Evolutionary conservation across 2,329 filamentous ascomycete species (phyloP).

Genomic region (Phoma herbarum): DNA sequence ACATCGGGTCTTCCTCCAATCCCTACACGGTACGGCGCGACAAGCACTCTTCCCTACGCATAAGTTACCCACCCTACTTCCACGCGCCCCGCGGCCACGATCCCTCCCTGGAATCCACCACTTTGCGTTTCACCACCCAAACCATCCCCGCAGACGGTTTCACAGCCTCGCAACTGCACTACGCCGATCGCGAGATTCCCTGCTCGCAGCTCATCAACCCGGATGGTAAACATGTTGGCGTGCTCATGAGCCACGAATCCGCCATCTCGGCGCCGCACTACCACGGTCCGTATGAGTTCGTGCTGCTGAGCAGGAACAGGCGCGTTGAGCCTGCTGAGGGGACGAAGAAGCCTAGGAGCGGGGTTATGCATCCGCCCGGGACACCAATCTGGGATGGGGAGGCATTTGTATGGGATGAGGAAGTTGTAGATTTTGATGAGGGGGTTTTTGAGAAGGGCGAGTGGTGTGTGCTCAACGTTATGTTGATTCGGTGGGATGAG

Average conservation of each 20-base stretch:
- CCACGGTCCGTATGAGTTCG: slow-evolving; percentile 39
- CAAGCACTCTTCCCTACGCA: slow-evolving; percentile 33
- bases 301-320: slow-evolving; percentile 41
- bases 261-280: slow-evolving; percentile 29
- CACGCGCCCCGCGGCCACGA: slow-evolving; percentile 35
- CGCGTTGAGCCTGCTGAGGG: slow-evolving; percentile 29
- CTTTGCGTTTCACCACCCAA: slow-evolving; percentile 37
- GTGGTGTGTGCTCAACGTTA: slow-evolving; percentile 48
- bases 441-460: slow-evolving; percentile 30
- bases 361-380: slow-evolving; percentile 42
- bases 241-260: slow-evolving; percentile 43
- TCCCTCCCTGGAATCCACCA: slow-evolving; percentile 29
- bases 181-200: slow-evolving; percentile 32
- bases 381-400: slow-evolving; percentile 45
- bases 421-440: slow-evolving; percentile 40
- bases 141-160: slow-evolving; percentile 41
- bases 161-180: slow-evolving; percentile 36
- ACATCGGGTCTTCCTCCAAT: slow-evolving; percentile 32
- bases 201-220: slow-evolving; percentile 39
- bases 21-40: slow-evolving; percentile 44
- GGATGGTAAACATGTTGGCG: slow-evolving; percentile 37
- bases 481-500: slow-evolving; percentile 44
- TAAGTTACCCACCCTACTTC: slow-evolving; percentile 39
- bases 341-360: slow-evolving; percentile 22
- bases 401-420: slow-evolving; percentile 41